Conservation (phyloP, 768 basidiomycete genomes). For the Lentinula guzmanii region DNA sequence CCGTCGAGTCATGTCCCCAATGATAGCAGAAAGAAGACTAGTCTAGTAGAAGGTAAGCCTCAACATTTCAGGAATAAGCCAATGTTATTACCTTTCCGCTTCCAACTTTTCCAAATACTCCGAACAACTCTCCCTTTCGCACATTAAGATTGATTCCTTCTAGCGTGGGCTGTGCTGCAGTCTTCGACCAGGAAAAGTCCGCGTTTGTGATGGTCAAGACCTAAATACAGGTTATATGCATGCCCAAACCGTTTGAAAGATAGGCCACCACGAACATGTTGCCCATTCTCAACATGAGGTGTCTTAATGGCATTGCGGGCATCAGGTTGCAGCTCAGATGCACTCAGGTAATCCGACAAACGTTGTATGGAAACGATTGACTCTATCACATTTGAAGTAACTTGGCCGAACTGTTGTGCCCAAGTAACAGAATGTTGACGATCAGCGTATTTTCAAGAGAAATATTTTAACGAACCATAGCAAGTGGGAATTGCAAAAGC, state of each 20-base stretch:
- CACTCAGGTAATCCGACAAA: conserved; percentile 66
- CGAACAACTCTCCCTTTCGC: conserved; percentile 80
- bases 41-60: conserved; percentile 33
- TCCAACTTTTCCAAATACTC: conserved; percentile 84
- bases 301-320: conserved; percentile 53
- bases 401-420: conserved; percentile 49
- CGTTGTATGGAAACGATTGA: conserved; percentile 80
- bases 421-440: neutral
- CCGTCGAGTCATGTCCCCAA: conserved; percentile 78
- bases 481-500: conserved; percentile 81
- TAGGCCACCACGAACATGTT: conserved; percentile 38
- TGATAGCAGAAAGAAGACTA: conserved; percentile 70
- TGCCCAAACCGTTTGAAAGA: neutral
- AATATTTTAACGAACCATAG: conserved; percentile 48
- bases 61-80: neutral
- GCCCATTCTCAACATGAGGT: conserved; percentile 42
- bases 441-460: neutral
- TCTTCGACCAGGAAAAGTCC: conserved; percentile 77
- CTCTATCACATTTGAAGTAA: conserved; percentile 80
- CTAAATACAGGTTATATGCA: conserved; percentile 15
- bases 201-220: conserved; percentile 68
- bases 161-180: conserved; percentile 52
- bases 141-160: conserved; percentile 72
- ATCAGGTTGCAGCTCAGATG: conserved; percentile 76
- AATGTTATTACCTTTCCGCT: conserved; percentile 70